phyloP scores from a whole-genome alignment of 441 rosid species.

The Pelargonium cotyledonis region DNA sequence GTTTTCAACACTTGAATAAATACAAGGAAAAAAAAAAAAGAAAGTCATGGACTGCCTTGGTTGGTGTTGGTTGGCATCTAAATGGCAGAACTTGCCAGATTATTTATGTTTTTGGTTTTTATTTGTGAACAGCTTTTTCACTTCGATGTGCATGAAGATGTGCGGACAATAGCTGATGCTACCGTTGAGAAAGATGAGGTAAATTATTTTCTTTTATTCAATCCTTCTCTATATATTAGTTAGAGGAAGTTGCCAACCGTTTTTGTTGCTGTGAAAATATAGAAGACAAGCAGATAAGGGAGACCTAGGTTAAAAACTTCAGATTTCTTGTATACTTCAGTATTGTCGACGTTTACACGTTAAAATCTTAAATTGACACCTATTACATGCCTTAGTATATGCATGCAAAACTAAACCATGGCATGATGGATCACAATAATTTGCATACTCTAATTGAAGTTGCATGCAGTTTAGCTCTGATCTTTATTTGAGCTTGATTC shows the following conservation, averaged over 20 bases:
- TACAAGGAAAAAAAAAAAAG: too few species aligned
- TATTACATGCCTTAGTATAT: too few species aligned
- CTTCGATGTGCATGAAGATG: slow-evolving; percentile 97
- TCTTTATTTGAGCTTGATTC: too few species aligned
- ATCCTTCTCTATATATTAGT: neutral
- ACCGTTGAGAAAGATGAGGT: slow-evolving; percentile 87
- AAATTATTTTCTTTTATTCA: neutral
- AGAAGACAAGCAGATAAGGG: too few species aligned
- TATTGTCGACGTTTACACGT: too few species aligned
- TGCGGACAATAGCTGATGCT: slow-evolving; percentile 57
- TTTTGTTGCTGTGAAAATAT: neutral
- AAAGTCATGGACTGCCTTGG: neutral
- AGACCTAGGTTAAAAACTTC: too few species aligned
- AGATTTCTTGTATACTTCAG: too few species aligned
- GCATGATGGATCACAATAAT: too few species aligned
- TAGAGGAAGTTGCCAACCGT: neutral
- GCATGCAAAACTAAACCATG: too few species aligned
- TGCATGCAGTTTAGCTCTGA: too few species aligned
- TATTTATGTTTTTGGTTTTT: neutral
- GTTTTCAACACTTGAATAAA: neutral
- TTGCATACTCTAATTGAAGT: too few species aligned
- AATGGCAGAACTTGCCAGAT: neutral
- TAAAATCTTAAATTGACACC: too few species aligned
- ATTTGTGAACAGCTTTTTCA: slow-evolving; percentile 69
- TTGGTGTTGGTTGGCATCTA: neutral